Evolutionary conservation across 2,329 filamentous ascomycete genomes (phyloP), one percentile per base, ranked within the genome.

Genomic region (Aspergillus melleus): DNA sequence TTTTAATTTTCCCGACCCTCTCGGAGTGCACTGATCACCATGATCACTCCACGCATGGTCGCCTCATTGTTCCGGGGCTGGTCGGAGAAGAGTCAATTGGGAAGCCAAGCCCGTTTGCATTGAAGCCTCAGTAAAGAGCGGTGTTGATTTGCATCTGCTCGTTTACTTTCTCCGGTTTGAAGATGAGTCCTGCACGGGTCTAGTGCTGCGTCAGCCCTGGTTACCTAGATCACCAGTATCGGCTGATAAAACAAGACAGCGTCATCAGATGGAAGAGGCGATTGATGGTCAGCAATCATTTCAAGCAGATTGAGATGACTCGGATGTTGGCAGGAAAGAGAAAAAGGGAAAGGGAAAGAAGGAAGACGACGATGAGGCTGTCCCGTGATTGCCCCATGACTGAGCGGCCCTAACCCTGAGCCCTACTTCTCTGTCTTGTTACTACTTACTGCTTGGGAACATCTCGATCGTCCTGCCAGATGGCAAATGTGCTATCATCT

Each of bases 61-160:
- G 66, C 66, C 66, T 68, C 66, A 66, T 68, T 64, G 53, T 64
- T 56, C 52, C 61, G 60, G 61, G 54, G 52, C 57, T 57, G 29
- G 39, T 49, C 57, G 54, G 59, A 60, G 49, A 42, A 20, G 44
- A 44, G 55, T 57, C 54, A 52, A 56, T 64, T 63, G 55, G 55
- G 46, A 50, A 59, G 58, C 52, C 63, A 57, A 55, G 55, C 22
- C 57, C 24, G 44, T 57, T 58, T 42, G 59, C 61, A 58, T 49
- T 53, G 16, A 58, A 53, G 54, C 29, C 39, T 49, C 20, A 52
- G 55, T 54, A 60, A 49, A 58, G 51, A 64, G 57, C 58, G 60
- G 56, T 58, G 58, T 63, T 61, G 36, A 57, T 58, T 60, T 32
- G 24, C 44, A 42, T n/a, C 36, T n/a, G 16, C 36, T 42, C 16